A percentile compares a stretch with the other conserved stretches of the same genome.
Conservation (phyloP, 1,139 yeast species). For the Yamadazyma dushanensis region DNA sequence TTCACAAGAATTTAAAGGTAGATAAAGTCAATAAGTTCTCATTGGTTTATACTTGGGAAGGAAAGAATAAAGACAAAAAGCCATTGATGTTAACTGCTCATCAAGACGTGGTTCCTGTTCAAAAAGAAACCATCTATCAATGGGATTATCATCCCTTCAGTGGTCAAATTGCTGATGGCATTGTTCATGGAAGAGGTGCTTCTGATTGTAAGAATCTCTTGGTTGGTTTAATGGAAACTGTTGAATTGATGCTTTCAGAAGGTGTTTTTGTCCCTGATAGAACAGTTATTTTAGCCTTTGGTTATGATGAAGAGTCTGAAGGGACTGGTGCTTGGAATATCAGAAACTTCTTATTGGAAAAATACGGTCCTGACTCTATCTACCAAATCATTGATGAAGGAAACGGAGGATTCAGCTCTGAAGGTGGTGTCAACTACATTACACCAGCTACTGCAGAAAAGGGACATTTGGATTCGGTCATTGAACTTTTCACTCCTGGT, state of each 20-base stretch:
- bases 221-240: conserved; percentile 41
- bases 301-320: conserved; percentile 49
- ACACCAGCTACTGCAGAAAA: conserved; percentile 55
- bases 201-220: conserved; percentile 49
- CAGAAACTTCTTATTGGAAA: conserved; percentile 26
- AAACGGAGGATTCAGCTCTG: conserved; percentile 28
- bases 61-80: conserved; percentile 24
- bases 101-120: conserved; percentile 54
- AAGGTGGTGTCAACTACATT: conserved; percentile 50
- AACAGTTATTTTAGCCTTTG: conserved; percentile 45
- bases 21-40: conserved; percentile 34
- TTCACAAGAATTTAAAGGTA: conserved; percentile 29
- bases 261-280: conserved; percentile 39
- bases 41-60: conserved; percentile 39
- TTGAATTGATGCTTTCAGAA: conserved; percentile 38
- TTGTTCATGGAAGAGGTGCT: conserved; percentile 46
- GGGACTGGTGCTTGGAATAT: conserved; percentile 40
- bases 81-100: conserved; percentile 50
- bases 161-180: conserved; percentile 42
- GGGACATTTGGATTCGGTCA: conserved; percentile 40
- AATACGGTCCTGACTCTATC: conserved; percentile 42
- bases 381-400: conserved; percentile 50
- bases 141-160: conserved; percentile 48
- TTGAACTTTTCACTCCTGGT: conserved; percentile 44
- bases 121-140: conserved; percentile 33